These are phyloP conservation scores for Penicillium vulpinum DNA, from an alignment of 2,329 filamentous ascomycete genomes.

Conservation along the genomic window DNA sequence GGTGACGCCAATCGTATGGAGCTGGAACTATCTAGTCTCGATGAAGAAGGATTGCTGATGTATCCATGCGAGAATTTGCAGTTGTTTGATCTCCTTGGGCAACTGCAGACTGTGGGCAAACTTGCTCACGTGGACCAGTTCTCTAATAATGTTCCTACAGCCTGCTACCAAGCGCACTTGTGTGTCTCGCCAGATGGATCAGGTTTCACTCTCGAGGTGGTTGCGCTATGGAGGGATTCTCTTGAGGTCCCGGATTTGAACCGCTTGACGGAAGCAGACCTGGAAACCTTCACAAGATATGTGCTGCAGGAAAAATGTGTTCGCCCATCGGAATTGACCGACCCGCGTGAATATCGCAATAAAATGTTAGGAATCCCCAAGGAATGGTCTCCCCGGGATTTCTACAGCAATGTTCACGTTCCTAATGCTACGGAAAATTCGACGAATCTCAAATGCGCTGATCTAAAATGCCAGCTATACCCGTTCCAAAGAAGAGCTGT, in stretches of 20 bases:
- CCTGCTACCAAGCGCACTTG: conserved; percentile 36
- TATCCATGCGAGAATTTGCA: conserved; percentile 17
- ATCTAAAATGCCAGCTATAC: conserved; percentile 44
- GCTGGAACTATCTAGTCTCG: conserved; percentile 16
- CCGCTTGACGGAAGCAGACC: conserved; percentile 16
- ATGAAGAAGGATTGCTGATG: conserved; percentile 20
- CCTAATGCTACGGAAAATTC: conserved; percentile 38
- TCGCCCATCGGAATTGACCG: background rate
- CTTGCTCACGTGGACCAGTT: conserved; percentile 30
- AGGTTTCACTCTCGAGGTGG: conserved; percentile 31
- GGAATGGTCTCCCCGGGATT: conserved; percentile 42
- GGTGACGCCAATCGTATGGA: conserved; percentile 22
- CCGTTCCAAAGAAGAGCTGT: conserved; percentile 52
- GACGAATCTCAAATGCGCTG: conserved; percentile 36
- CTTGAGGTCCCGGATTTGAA: conserved; percentile 26
- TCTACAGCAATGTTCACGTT: conserved; percentile 51
- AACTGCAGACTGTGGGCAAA: conserved; percentile 24
- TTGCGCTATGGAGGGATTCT: conserved; percentile 40
- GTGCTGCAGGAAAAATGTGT: conserved; percentile 26
- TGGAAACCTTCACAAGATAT: conserved; percentile 32
- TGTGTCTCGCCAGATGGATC: conserved; percentile 14
- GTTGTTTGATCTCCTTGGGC: conserved; percentile 21
- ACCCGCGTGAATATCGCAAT: conserved; percentile 11
- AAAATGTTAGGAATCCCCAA: conserved; percentile 9
- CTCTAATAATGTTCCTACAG: conserved; percentile 21